Evolutionary conservation across 2,329 filamentous ascomycete species (phyloP).

Genomic region (Hymenoscyphus infarciens): DNA sequence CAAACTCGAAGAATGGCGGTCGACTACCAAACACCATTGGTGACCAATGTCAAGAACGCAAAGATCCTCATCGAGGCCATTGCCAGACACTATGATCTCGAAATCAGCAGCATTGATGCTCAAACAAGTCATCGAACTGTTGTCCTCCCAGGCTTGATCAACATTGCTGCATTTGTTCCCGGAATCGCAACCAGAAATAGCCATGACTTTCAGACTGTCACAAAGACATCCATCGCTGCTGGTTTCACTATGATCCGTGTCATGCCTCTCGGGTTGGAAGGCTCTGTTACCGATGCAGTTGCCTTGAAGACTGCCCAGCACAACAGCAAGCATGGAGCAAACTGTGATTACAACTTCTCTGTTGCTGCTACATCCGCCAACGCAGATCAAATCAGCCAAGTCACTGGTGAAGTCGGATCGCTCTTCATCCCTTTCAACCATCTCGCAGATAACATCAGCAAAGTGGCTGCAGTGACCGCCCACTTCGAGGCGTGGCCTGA

Average conservation of each 20-base stretch:
- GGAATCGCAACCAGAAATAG: conserved; percentile 63
- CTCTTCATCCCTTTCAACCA: conserved; percentile 79
- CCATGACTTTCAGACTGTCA: conserved; percentile 65
- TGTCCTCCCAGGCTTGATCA: conserved; percentile 70
- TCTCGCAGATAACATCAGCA: conserved; percentile 77
- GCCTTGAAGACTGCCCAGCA: conserved; percentile 69
- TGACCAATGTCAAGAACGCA: conserved; percentile 98
- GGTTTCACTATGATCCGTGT: conserved; percentile 79
- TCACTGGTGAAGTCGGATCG: conserved; percentile 71
- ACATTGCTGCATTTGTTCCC: conserved; percentile 76
- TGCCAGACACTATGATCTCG: conserved; percentile 80
- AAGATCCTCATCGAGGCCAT: conserved; percentile 96
- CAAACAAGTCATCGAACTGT: conserved; percentile 83
- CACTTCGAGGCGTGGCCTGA: conserved; percentile 76
- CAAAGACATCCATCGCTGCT: conserved; percentile 68
- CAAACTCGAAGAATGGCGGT: conserved; percentile 96
- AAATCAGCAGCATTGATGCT: conserved; percentile 80
- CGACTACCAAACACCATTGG: conserved; percentile 87
- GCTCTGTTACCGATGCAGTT: conserved; percentile 67
- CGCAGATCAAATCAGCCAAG: conserved; percentile 68
- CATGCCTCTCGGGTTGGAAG: conserved; percentile 71
- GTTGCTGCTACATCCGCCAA: conserved; percentile 71
- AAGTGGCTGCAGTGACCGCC: conserved; percentile 73
- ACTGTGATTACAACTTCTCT: conserved; percentile 78
- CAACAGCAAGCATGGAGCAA: conserved; percentile 63